A percentile compares a stretch with the other conserved stretches of the same genome.
phyloP scores from a whole-genome alignment of 345 rosid genomes.

The Eucalyptus sideroxylon region DNA sequence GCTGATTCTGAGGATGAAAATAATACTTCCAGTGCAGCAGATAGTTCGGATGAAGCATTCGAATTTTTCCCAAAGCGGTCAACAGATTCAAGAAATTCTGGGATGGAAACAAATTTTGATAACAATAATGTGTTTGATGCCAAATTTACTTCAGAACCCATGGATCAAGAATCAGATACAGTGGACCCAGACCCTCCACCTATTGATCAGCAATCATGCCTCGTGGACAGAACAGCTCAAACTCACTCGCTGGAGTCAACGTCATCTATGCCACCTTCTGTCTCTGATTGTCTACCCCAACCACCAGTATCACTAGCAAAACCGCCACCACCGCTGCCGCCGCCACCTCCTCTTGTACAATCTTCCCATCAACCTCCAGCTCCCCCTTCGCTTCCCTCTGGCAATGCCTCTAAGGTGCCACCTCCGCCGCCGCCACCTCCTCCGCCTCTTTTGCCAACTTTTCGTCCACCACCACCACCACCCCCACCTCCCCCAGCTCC shows the following conservation, averaged over 20 bases:
- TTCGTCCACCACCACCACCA: background rate
- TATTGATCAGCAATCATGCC: conserved; percentile 10
- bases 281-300: background rate
- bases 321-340: background rate
- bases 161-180: conserved; percentile 18
- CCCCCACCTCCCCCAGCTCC: background rate
- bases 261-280: conserved; percentile 1
- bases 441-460: conserved; percentile 6
- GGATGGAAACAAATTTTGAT: conserved; percentile 22
- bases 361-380: background rate
- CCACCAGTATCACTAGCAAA: conserved; percentile 1
- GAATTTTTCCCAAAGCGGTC: conserved; percentile 36
- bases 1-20: conserved; percentile 89
- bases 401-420: background rate
- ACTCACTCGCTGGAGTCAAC: conserved; percentile 10
- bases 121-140: conserved; percentile 18
- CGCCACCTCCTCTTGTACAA: background rate
- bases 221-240: conserved; percentile 7
- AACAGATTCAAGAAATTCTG: conserved; percentile 5
- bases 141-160: conserved; percentile 17
- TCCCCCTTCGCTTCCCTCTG: background rate
- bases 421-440: background rate
- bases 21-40: conserved; percentile 82
- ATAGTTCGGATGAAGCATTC: conserved; percentile 92
- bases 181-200: conserved; percentile 4